A percentile compares a stretch with the other conserved stretches of the same genome.
Evolutionary conservation across 2,329 filamentous ascomycete species (phyloP).

Genomic region (Chrysoporthe deuterocubensis): DNA sequence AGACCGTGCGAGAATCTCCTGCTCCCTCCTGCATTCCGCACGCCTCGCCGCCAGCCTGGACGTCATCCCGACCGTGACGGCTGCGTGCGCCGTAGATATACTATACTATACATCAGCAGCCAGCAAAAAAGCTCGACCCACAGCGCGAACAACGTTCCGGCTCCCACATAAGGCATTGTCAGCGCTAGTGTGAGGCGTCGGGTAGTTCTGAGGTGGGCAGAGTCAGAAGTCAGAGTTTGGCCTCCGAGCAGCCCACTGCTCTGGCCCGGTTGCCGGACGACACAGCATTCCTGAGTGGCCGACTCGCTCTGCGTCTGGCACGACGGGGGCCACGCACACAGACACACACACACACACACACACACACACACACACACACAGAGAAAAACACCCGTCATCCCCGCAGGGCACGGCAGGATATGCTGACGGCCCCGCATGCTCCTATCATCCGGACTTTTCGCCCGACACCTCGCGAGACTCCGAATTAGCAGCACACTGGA

Average conservation of each 20-base stretch:
- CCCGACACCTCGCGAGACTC: conserved; percentile 10
- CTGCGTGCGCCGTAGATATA: conserved; percentile 4
- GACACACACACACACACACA: too few relatives aligned
- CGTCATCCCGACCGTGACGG: background rate
- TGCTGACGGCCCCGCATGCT: background rate
- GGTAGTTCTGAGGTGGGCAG: conserved; percentile 9
- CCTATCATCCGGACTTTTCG: conserved; percentile 1
- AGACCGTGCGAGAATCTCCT: background rate
- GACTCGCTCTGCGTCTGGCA: background rate
- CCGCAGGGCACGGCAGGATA: background rate
- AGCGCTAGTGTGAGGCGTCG: conserved; percentile 13
- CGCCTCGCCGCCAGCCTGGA: background rate
- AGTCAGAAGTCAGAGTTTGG: background rate
- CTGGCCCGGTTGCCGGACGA: conserved; percentile 8
- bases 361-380: background rate
- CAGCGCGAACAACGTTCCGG: background rate
- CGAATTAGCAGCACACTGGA: conserved; percentile 2
- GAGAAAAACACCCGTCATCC: background rate
- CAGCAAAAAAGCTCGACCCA: background rate
- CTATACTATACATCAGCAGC: conserved; percentile 8
- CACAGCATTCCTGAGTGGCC: conserved; percentile 4
- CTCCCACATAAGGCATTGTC: conserved; percentile 1
- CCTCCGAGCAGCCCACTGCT: too few relatives aligned
- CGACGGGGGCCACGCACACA: background rate
- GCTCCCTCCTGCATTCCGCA: background rate